Base-by-base conservation (phyloP, 1,284 basidiomycete genomes). In the Paramarasmius palmivorus region DNA sequence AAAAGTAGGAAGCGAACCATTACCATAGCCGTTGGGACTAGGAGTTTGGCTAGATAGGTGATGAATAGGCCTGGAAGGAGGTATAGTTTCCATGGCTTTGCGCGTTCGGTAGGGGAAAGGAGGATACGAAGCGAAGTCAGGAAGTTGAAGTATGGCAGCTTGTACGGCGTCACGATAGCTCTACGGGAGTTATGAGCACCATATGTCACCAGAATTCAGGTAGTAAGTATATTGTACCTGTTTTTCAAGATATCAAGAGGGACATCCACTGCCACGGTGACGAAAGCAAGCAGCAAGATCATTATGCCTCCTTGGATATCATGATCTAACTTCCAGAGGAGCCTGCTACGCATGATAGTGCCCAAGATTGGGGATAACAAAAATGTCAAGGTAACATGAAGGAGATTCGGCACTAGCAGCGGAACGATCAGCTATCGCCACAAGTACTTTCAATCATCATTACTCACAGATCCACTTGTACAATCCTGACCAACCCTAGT, bases 81-180 rank as follows among this genome's bases (percentile, higher is more conserved):
- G 29, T 48, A 48, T 14, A 48, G 20, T 12, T 35, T 32, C 46
- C 46, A 48, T 29, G 46, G 46, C 12, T 20, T 22, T 12, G 26
- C 26, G 29, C 34, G 34, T 48, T 48, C 46, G 26, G 17, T 7
- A n/a, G 46, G 26, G 19, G 32, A 48, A 2, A 48, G 46, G 2
- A 48, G 46, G 17, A 48, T 5, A n/a, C 26, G 20, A 17, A 14
- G 15, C 12, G 25, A 22, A 3, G 19, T 35, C 8, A 19, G 32
- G 17, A 20, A 29, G 20, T 48, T 36, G 17, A 20, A 17, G 22
- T 34, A 48, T 26, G 46, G 46, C 14, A 48, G 46, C n/a, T 23
- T 32, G 46, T 48, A 48, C 2, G 46, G 46, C 8, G 34, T 48
- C 26, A 48, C 46, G 17, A 48, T 48, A 17, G 46, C 46, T 12